Evolutionary conservation across 495 filamentous ascomycete species (phyloP), one percentile per base, ranked within the genome.

Genomic region (Oidiodendron maius): DNA sequence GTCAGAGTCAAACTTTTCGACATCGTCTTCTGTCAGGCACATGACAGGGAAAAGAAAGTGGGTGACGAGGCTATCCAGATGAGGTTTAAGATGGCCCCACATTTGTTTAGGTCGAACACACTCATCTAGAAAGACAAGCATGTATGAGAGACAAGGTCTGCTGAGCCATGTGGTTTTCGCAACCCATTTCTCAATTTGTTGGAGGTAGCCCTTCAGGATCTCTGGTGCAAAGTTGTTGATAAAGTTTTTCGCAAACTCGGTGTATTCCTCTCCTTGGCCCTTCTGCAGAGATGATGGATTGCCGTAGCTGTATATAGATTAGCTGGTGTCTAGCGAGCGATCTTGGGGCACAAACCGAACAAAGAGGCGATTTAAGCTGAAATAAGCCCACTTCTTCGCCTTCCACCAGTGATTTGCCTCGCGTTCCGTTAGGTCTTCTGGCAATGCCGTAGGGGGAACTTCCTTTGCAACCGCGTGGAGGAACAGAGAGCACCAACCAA

Each of bases 381-480:
- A 91, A 64, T 96, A 97, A 4, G 91, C 84, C 94, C 93, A 97
- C 67, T 97, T 98, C 84, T 97, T 98, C 44, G 89, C 86, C 75
- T 97, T 98, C 91, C 93, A 98, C 91, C 93, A 98, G 62, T 96
- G 88, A 62, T 95, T 90, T 46, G 80, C 75, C 63, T 96, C 94
- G 22, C 94, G 80, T 60, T 97, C 94, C 16, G 87, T 80, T 35
- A 84, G 69, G 37, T 95, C 89, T 35, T 95, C 91, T 43, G 72
- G 62, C 75, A 97, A 81, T 4, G 89, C 82, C 52, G 70, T 81
- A 34, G 82, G 75, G 0, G 93, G 93, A 43, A 86, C 81, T 24
- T 85, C 72, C 65, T 97, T 98, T 32, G 83, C 82, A 21, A 97
- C 85, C 25, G 93, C 85, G 37, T 83, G 79, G 43, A 98, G 71